Conservation (phyloP, 345 rosid species). For the Euphorbia lathyris region DNA sequence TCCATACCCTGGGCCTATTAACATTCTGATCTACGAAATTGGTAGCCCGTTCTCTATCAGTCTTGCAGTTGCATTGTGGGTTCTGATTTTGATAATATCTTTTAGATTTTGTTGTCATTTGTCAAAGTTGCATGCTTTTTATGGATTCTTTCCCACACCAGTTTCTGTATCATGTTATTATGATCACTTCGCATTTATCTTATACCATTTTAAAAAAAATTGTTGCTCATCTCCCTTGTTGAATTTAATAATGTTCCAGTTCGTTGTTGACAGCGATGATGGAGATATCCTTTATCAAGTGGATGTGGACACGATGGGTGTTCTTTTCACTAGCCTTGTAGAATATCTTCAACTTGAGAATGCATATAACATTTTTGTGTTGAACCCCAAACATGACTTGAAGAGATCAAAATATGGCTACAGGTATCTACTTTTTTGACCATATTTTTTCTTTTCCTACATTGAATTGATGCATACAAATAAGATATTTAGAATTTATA, state of each 20-base stretch:
- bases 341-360: slow-evolving; percentile 84
- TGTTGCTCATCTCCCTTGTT: slow-evolving; percentile 14
- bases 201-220: background rate
- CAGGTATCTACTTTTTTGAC: slow-evolving; percentile 46
- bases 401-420: slow-evolving; percentile 77
- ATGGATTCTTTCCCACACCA: background rate
- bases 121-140: background rate
- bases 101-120: background rate
- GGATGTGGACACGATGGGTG: slow-evolving; percentile 79
- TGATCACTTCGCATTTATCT: background rate
- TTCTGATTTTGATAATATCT: slow-evolving; percentile 1
- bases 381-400: slow-evolving; percentile 63
- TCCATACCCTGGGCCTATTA: background rate
- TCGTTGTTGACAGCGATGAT: slow-evolving; percentile 54
- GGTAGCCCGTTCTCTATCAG: background rate
- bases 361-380: slow-evolving; percentile 80
- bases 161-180: background rate
- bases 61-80: background rate
- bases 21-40: background rate
- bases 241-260: slow-evolving; percentile 12
- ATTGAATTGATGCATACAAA: background rate
- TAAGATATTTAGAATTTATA: background rate
- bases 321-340: slow-evolving; percentile 78
- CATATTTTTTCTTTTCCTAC: slow-evolving; percentile 6
- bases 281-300: slow-evolving; percentile 75